Percentiles rank a stretch among this genome's conserved stretches.
Conservation (phyloP, 345 rosid species). For the Aegle marmelos region DNA sequence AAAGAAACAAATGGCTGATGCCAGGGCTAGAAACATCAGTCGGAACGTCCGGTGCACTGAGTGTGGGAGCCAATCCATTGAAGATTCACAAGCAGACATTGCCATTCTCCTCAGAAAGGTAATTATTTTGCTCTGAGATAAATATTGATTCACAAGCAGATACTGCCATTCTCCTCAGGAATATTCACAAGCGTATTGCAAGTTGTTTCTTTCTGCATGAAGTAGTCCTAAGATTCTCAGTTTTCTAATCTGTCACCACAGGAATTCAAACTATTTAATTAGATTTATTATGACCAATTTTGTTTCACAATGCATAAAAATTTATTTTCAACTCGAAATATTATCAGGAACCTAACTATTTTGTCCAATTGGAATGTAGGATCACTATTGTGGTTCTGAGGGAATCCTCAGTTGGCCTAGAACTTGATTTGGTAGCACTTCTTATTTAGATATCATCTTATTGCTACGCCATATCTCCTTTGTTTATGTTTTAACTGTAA, state of each 20-base stretch:
- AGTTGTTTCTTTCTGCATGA: background rate
- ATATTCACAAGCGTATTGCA: background rate
- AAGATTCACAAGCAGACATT: slow-evolving; percentile 96
- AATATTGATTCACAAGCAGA: background rate
- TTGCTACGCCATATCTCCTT: background rate
- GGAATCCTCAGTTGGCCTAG: background rate
- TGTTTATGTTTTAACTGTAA: background rate
- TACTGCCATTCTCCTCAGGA: slow-evolving; percentile 57
- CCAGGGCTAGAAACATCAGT: slow-evolving; percentile 89
- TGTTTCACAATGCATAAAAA: background rate
- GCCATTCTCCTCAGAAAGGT: slow-evolving; percentile 94
- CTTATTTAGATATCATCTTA: background rate
- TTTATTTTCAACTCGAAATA: background rate
- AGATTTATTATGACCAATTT: background rate
- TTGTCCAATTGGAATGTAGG: background rate
- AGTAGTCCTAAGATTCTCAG: background rate
- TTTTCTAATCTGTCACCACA: background rate
- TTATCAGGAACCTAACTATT: background rate
- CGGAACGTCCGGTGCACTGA: slow-evolving; percentile 95
- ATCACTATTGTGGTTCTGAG: background rate
- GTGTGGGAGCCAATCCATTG: slow-evolving; percentile 97
- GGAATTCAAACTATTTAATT: background rate
- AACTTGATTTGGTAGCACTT: background rate
- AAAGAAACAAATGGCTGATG: slow-evolving; percentile 61
- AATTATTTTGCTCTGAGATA: slow-evolving; percentile 15